Base-by-base conservation (phyloP, 345 rosid genomes). In the Citrus trifoliata region DNA sequence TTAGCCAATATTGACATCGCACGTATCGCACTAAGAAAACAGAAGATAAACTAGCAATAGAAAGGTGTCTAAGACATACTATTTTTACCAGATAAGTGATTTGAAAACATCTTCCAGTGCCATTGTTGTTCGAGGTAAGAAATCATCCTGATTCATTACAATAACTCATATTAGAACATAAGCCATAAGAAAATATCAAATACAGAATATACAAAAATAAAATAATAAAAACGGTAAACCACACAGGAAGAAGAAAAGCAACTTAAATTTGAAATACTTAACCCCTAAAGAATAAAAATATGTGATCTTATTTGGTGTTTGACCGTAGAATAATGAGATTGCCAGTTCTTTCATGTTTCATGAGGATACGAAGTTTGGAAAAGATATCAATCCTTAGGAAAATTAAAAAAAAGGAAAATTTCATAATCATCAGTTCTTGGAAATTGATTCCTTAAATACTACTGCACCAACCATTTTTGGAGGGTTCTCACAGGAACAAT, bases 121-220 rank as follows among this genome's bases (percentile, higher is more conserved):
- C 13, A 88, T 85, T 73, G 97, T 93, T 22, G 99, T 83, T 80
- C 98, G 93, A 79, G 99, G 98, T 81, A 96, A 87, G 86, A 96
- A 96, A 83, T 92, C 98, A 86, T 96, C 99, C 99, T 95, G 87
- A 63, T 82, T 73, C 83, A 85, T 83, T 55, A 22, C 38, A 70
- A 80, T 24, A 75, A 83, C 68, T 71, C 64, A 35, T 48, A 42
- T 86, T 30, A 87, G 28, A 53, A 18, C 7, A 53, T 12, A 46
- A 46, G 51, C 51, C 51, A 46, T 13, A 46, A 46, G 51, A 46
- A 46, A 46, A 46, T 46, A 46, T 46, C 7, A 16, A 53, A 53
- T 53, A 53, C 58, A 53, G 58, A 53, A 53, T 53, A 53, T 18
- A 53, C 58, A 53, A 53, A 53, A 53, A 53, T 53, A 53, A 18